A percentile compares a stretch with the other conserved stretches of the same genome.
phyloP scores from a whole-genome alignment of 345 rosid species.

The Lagerstroemia speciosa region DNA sequence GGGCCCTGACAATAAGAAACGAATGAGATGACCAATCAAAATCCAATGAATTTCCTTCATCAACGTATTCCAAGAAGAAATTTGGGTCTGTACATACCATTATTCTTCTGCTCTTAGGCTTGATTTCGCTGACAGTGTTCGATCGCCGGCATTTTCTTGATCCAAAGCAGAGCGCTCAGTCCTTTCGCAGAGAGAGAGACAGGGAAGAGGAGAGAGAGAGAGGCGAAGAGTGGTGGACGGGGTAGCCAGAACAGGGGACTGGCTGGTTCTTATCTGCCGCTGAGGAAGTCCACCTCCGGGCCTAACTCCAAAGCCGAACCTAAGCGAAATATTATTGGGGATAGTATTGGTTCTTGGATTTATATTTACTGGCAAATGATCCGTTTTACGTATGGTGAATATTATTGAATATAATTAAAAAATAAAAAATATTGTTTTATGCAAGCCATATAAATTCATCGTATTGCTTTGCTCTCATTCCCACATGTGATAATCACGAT shows the following conservation, averaged over 20 bases:
- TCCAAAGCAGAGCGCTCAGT: conserved; percentile 11
- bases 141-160: conserved; percentile 15
- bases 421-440: too few relatives aligned
- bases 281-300: conserved; percentile 7
- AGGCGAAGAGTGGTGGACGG: neutral
- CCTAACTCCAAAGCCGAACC: conserved; percentile 9
- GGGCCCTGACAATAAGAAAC: neutral
- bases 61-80: neutral
- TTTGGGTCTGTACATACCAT: conserved; percentile 25
- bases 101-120: conserved; percentile 47
- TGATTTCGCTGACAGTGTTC: conserved; percentile 26
- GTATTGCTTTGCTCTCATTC: too few relatives aligned
- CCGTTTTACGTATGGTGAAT: too few relatives aligned
- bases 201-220: neutral
- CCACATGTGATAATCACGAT: too few relatives aligned
- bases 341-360: neutral
- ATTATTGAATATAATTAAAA: too few relatives aligned
- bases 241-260: neutral
- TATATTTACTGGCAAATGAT: neutral
- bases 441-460: too few relatives aligned
- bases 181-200: conserved; percentile 4
- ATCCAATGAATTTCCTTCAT: neutral
- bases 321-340: neutral
- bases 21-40: neutral
- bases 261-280: conserved; percentile 20